phyloP scores from a whole-genome alignment of 2,329 filamentous ascomycete species.

The Huntiella omanensis region DNA sequence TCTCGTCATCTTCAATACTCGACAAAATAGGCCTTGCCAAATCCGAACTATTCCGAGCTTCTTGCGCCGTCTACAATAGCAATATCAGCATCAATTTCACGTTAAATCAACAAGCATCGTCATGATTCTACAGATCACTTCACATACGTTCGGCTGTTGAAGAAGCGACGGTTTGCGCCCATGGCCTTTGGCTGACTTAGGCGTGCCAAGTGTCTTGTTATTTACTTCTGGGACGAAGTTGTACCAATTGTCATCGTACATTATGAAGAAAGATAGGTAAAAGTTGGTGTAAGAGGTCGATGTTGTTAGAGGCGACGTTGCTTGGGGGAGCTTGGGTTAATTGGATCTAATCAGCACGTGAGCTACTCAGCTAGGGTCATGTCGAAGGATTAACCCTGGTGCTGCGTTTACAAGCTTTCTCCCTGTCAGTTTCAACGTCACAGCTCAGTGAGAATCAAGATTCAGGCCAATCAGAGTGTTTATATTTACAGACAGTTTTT shows the following conservation, averaged over 20 bases:
- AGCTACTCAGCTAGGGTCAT: neutral
- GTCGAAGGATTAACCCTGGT: neutral
- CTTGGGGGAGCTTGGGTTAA: neutral
- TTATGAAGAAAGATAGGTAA: conserved; percentile 18
- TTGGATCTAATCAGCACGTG: conserved; percentile 6
- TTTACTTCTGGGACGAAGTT: conserved; percentile 49
- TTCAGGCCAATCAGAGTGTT: conserved; percentile 1
- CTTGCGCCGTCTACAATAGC: neutral
- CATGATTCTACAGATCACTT: neutral
- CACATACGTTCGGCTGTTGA: conserved; percentile 42
- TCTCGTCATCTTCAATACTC: conserved; percentile 23
- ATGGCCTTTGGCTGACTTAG: conserved; percentile 23
- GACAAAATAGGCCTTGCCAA: conserved; percentile 4
- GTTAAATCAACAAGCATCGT: neutral
- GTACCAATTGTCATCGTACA: conserved; percentile 79
- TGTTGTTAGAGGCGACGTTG: conserved; percentile 11
- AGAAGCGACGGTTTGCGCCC: conserved; percentile 52
- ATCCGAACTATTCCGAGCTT: conserved; percentile 5
- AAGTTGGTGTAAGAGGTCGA: neutral
- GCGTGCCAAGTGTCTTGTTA: conserved; percentile 21
- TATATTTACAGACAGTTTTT: neutral
- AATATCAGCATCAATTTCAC: neutral
- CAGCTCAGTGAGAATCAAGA: neutral
- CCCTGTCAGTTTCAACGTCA: neutral
- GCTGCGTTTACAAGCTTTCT: neutral